Evolutionary conservation across 1,284 basidiomycete genomes (phyloP), one percentile per base, ranked within the genome.

Genomic region (Tilletiopsis washingtonensis): DNA sequence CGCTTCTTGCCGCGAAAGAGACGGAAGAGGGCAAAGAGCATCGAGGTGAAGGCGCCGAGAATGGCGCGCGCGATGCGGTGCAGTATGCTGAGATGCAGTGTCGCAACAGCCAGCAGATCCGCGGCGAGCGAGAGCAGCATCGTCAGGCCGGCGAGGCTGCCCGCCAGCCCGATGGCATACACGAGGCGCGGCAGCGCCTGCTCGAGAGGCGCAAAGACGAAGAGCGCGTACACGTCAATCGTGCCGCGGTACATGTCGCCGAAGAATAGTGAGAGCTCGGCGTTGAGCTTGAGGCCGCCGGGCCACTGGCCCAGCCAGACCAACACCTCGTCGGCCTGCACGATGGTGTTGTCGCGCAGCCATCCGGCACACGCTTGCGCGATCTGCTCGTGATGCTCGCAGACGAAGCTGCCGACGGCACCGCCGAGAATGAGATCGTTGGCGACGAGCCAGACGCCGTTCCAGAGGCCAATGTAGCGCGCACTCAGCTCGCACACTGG

Each of bases 231-330:
- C 6, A 19, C 45, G 3, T 76, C 76, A 5, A 86, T 79, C 4
- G 84, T 57, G 21, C 79, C 78, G 1, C 82, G 77, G 49, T 91
- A 84, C 0, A 81, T 78, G 51, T 83, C 79, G 27, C 84, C 82
- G 62, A 90, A 86, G 67, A 93, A 87, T 17, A 79, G 77, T 60
- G 88, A 87, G 15, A 97, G 79, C 60, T 96, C 88, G 0, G 88
- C 89, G 70, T 98, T 98, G 52, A 98, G 82, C 75, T 98, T 98
- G 39, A 98, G 76, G 1, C 94, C 93, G 0, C 85, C 88, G 0
- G 93, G 93, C 91, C 94, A 98, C 51, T 85, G 82, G 69, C 93
- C 86, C 3, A 98, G 78, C 91, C 91, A 97, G 1, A 78, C 61
- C 1, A 94, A 76, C 0, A 79, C 77, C 17, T 76, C 76, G 40